Percentiles rank a stretch among this genome's conserved stretches.
Evolutionary conservation across 305 asterid genomes (phyloP).

Genomic region (Fraxinus floribunda): DNA sequence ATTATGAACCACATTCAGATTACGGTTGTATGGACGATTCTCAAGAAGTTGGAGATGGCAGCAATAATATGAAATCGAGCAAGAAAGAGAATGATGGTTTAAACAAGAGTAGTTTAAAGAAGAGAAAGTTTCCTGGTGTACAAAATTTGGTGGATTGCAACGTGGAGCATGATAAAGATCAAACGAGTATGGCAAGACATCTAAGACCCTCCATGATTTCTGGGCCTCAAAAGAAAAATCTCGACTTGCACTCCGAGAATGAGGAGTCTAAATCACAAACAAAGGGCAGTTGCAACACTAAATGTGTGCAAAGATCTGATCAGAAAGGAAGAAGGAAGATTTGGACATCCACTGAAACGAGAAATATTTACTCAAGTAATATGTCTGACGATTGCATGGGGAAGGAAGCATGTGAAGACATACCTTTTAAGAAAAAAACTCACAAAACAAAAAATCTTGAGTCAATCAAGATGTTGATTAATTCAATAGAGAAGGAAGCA

Average conservation of each 20-base stretch:
- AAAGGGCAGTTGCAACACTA: background rate
- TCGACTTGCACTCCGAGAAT: background rate
- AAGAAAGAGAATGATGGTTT: background rate
- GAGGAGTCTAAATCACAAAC: background rate
- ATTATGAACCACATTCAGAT: background rate
- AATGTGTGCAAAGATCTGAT: slow-evolving; percentile 1
- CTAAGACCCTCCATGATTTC: background rate
- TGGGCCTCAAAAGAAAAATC: background rate
- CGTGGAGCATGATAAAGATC: background rate
- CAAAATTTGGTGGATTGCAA: background rate
- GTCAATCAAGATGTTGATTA: slow-evolving; percentile 17
- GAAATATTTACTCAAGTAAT: slow-evolving; percentile 5
- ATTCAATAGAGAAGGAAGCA: background rate
- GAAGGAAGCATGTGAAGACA: background rate
- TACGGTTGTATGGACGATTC: slow-evolving; percentile 9
- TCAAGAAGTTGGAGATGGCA: slow-evolving; percentile 16
- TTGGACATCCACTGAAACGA: background rate
- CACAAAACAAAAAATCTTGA: background rate
- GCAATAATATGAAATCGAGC: background rate
- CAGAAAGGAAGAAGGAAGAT: background rate
- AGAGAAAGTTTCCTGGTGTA: background rate
- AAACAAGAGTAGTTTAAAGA: background rate
- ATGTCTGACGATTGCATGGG: slow-evolving; percentile 39
- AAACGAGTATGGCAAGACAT: background rate
- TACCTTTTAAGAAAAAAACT: background rate